Percentiles rank a stretch among this genome's conserved stretches.
These are phyloP conservation scores for Scheffersomyces insectosa DNA, from an alignment of 1,139 yeast species.

Conservation along the genomic window DNA sequence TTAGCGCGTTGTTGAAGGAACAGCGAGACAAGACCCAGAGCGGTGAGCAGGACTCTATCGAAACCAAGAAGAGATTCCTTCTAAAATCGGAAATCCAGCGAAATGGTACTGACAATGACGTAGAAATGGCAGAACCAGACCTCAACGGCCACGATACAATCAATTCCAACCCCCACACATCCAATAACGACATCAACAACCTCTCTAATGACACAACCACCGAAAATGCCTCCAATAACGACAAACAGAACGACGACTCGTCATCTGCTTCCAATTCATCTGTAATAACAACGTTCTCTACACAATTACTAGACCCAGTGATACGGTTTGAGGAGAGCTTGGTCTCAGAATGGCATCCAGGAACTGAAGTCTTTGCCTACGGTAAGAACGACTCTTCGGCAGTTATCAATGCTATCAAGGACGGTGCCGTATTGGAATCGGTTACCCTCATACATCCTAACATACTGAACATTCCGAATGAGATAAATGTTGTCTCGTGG, in stretches of 20 bases:
- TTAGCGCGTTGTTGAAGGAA: conserved; percentile 30
- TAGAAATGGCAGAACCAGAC: conserved; percentile 16
- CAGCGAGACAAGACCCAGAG: conserved; percentile 1
- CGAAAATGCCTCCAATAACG: conserved; percentile 1
- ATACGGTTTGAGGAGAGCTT: conserved; percentile 30
- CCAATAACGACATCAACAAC: too few relatives aligned
- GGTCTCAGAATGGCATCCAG: conserved; percentile 43
- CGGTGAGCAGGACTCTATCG: neutral
- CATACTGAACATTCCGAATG: conserved; percentile 26
- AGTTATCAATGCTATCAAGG: conserved; percentile 34
- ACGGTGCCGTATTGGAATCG: conserved; percentile 32
- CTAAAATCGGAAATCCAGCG: conserved; percentile 19
- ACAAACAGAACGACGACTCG: conserved; percentile 2
- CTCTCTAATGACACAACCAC: neutral
- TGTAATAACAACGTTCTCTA: conserved; percentile 14
- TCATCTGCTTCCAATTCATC: neutral
- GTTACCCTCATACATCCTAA: conserved; percentile 38
- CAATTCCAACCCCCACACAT: too few relatives aligned
- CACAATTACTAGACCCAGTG: conserved; percentile 22
- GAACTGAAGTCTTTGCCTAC: conserved; percentile 37
- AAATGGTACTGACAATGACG: conserved; percentile 11
- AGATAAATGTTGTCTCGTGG: conserved; percentile 56
- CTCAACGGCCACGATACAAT: too few relatives aligned
- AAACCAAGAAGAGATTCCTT: conserved; percentile 9
- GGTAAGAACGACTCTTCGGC: conserved; percentile 38